Evolutionary conservation across 2,329 filamentous ascomycete genomes (phyloP), one percentile per base, ranked within the genome.

Genomic region (Epichloe sp.): DNA sequence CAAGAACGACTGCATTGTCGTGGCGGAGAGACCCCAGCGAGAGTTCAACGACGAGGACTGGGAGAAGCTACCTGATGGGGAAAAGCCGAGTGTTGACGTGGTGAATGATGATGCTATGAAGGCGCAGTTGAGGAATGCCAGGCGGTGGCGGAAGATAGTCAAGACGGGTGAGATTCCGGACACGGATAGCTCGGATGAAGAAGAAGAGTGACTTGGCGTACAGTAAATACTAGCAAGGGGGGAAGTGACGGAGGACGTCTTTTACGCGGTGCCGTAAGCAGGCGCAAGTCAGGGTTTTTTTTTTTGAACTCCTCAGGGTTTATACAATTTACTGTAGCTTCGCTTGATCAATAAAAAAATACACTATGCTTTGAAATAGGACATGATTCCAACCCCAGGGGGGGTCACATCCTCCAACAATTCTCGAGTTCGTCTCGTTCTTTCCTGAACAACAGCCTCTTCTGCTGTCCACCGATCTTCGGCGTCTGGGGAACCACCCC

Each of bases 391-490:
- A 4, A 60, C 52, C 15, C 56, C 55, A 0, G 69, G 70, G 34
- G 67, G 65, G 53, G 65, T 54, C 2, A 75, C 54, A 37, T 77
- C 72, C 43, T 80, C 75, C 47, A 80, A 55, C 21, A 81, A 54
- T 54, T 79, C 75, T 58, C 67, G 67, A 2, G 75, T 77, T 56
- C 77, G 66, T 53, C 70, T 68, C 50, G 68, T 68, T 48, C 78
- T 65, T 56, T 80, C 78, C 56, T 66, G 64, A 19, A 80, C 73
- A 2, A 80, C 77, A 40, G 70, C 69, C 54, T 75, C 68, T 61
- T 82, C 78, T 0, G 77, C 76, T 7, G 67, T 67, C 77, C 78
- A 80, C 26, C 77, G 66, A 5, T 70, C 71, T 26, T 70, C 66
- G 11, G 51, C 47, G 8, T 71, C 68, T 42, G 60, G 59, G 11